Conservation (phyloP, 441 rosid genomes). For the Erysimum cheiri region DNA sequence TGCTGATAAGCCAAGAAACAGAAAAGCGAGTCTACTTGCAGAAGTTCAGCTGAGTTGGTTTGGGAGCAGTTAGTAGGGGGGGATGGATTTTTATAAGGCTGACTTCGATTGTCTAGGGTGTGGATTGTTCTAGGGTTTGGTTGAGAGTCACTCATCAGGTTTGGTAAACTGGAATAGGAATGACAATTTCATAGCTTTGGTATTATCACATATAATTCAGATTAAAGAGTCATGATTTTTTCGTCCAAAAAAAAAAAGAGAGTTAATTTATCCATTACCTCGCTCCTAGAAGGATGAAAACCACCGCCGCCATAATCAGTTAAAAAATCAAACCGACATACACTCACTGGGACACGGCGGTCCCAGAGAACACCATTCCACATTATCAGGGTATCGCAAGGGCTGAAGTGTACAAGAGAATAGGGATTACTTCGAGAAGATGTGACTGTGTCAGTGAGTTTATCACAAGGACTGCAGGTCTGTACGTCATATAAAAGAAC, state of each 20-base stretch:
- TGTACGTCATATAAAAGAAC: conserved; percentile 90
- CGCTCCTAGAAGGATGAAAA: conserved; percentile 97
- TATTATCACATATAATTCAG: conserved; percentile 9
- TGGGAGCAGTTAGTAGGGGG: background rate
- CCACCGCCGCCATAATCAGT: conserved; percentile 99
- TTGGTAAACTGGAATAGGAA: background rate
- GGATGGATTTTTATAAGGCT: background rate
- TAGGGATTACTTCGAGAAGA: conserved; percentile 78
- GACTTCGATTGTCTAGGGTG: background rate
- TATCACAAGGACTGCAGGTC: conserved; percentile 56
- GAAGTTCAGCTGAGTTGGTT: background rate
- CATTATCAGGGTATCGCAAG: conserved; percentile 80
- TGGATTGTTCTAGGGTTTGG: conserved; percentile 2
- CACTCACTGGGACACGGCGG: conserved; percentile 62
- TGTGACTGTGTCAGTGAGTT: conserved; percentile 71
- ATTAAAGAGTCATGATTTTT: conserved; percentile 10
- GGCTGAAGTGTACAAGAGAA: conserved; percentile 89
- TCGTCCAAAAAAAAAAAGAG: background rate
- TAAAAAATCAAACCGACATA: conserved; percentile 77
- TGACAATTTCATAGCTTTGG: conserved; percentile 15
- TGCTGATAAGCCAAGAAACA: conserved; percentile 34
- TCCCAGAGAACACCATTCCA: conserved; percentile 99
- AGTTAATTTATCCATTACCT: conserved; percentile 59
- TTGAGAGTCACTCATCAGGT: background rate
- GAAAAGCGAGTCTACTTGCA: background rate